Evolutionary conservation across 805 yeast genomes (phyloP).

Genomic region (Myxozyma monticola): DNA sequence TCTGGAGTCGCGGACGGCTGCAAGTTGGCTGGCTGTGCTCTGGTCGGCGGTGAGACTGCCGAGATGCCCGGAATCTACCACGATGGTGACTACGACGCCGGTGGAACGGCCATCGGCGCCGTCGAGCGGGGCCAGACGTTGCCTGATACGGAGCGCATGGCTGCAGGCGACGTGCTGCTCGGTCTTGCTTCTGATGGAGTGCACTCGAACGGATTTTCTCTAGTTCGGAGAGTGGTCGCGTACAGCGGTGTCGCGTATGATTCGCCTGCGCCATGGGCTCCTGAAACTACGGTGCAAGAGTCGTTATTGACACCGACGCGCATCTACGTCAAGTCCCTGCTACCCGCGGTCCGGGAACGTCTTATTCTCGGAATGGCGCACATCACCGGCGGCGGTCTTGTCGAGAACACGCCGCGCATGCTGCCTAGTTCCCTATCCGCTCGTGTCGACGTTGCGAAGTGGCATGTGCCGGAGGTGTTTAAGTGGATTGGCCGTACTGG

Average conservation of each 20-base stretch:
- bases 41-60: conserved; percentile 98
- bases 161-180: conserved; percentile 74
- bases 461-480: conserved; percentile 89
- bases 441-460: conserved; percentile 68
- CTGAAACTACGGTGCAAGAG: conserved; percentile 71
- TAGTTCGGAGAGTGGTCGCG: conserved; percentile 89
- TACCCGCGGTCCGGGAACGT: conserved; percentile 68
- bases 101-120: conserved; percentile 98
- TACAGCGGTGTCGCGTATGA: conserved; percentile 68
- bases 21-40: conserved; percentile 90
- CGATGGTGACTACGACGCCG: conserved; percentile 94
- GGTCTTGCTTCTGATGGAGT: conserved; percentile 91
- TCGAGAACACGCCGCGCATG: conserved; percentile 95
- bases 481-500: conserved; percentile 93
- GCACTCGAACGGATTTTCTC: conserved; percentile 95
- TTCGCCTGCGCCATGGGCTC: conserved; percentile 83
- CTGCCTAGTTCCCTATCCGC: conserved; percentile 81
- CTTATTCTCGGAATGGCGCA: conserved; percentile 87
- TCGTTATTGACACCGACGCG: conserved; percentile 86
- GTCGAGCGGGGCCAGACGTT: conserved; percentile 71
- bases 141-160: conserved; percentile 70
- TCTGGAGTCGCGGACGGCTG: conserved; percentile 97
- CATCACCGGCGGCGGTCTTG: conserved; percentile 97
- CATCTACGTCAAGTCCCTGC: conserved; percentile 88
- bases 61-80: conserved; percentile 99